Evolutionary conservation across 345 rosid genomes (phyloP), one percentile per base, ranked within the genome.

Genomic region (Gossypium raimondii): DNA sequence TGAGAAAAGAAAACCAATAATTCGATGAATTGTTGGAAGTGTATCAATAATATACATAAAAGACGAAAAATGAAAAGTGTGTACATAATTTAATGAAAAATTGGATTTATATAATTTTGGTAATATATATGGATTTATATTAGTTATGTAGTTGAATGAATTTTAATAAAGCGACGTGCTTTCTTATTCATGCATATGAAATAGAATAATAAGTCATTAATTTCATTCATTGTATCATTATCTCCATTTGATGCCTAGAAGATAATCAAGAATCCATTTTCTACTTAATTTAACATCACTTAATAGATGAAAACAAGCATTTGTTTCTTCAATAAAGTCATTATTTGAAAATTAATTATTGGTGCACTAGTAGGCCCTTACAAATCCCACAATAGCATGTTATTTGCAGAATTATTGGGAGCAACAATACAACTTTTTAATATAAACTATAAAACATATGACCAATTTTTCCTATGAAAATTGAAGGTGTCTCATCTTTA

Each of bases 191-290:
- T 62, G 12, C 22, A 34, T 62, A 62, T 29, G 22, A 3, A 62
- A 34, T 10, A 8, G 17, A 11, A 34, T 62, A 29, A 62, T 16
- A 34, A 34, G 7, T 34, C 41, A 14, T 2, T 13, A 14, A 29
- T 14, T 62, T 62, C 6, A 11, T 66, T 22, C 70, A 20, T 16
- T 18, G 45, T 20, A 66, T 20, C 51, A 43, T 41, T 65, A 38
- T 63, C 47, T n/a, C 16, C 25, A 6, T 3, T 17, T 48, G 58
- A 50, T 50, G 72, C 58, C 22, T 17, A 9, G n/a, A 51, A 50
- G 73, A 69, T 69, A 51, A 69, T 51, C 24, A 27, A 69, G 59
- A 69, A 69, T 69, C 59, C 14, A 25, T 27, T 11, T 48, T 50
- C 14, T 9, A 25, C 22, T 51, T 67, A 17, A 34, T 34, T 34